Conservation (phyloP, 1,139 yeast genomes). For the Suhomyces guaymorum region DNA sequence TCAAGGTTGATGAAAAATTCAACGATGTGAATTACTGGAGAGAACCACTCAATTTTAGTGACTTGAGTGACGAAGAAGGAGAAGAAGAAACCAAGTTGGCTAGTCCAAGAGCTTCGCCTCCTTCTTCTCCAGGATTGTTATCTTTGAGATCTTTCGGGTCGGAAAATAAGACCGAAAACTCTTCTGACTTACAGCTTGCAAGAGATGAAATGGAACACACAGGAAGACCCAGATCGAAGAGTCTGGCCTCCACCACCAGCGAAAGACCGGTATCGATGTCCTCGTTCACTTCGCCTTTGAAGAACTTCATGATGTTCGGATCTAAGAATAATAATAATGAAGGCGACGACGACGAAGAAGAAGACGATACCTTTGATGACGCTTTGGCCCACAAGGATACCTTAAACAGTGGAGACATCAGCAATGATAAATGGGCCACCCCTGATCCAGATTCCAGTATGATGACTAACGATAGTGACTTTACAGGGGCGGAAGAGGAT, state of each 20-base stretch:
- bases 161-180: constrained; percentile 3
- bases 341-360: constrained; percentile 15
- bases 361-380: constrained; percentile 6
- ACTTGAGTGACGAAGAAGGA: constrained; percentile 51
- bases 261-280: constrained; percentile 36
- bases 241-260: constrained; percentile 9
- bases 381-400: constrained; percentile 3
- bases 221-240: constrained; percentile 8
- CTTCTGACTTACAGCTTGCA: constrained; percentile 3
- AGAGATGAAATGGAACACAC: constrained; percentile 4
- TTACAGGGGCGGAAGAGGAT: constrained; percentile 14
- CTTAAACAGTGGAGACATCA: constrained; percentile 7
- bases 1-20: constrained; percentile 57
- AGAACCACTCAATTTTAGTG: constrained; percentile 64
- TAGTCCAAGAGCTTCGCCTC: constrained; percentile 9
- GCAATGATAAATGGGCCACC: constrained; percentile 4
- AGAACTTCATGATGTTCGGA: constrained; percentile 44
- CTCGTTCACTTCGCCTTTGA: constrained; percentile 46
- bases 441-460: constrained; percentile 11
- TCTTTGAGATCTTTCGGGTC: constrained; percentile 18
- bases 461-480: constrained; percentile 15
- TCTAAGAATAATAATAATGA: constrained; percentile 16
- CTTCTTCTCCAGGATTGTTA: constrained; percentile 19
- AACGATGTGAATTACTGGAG: constrained; percentile 94
- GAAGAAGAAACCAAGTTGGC: constrained; percentile 10